Evolutionary conservation across 2,329 filamentous ascomycete genomes (phyloP), one percentile per base, ranked within the genome.

Genomic region (Pyrenophora seminiperda): DNA sequence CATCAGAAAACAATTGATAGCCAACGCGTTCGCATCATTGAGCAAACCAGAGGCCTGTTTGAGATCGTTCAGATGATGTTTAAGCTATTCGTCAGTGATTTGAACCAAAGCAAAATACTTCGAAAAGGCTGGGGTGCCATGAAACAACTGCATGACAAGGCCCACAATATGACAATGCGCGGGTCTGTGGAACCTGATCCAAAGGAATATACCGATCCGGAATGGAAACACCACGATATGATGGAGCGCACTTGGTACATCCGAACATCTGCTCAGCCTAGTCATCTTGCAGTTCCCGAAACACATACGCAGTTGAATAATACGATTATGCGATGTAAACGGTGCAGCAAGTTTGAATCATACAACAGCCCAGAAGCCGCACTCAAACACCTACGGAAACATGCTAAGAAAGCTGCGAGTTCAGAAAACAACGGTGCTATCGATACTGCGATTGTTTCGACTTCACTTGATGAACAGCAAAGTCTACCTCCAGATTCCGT

Each of bases 61-160:
- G 34, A 53, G 2, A 37, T 47, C n/a, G 47, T 65, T 17, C 40
- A 53, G 5, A 31, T 24, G 4, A 70, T 59, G 2, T 18, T 66
- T 2, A 36, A 39, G 20, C 57, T 71, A 0, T 72, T 69, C 20
- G 58, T 68, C 7, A 30, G 36, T 2, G 53, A 68, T 15, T 38
- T 61, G 1, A 54, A 68, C 14, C 50, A 61, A 13, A 57, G 44
- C 36, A 43, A 43, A 0, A 49, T 66, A 24, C 41, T 70, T 11
- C 55, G 61, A 29, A 70, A 70, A 48, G 17, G 62, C 1, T 70
- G 66, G 63, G 62, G 61, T 7, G 62, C 63, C 7, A 50, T 69
- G 54, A 41, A 34, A 2, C 63, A 53, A n/a, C 53, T 70, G 7
- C 15, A 38, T 10, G 18, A 51, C 1, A 31, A 50, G 2, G 50